Conservation (phyloP, 441 rosid genomes). For the Adansonia gregorii region DNA sequence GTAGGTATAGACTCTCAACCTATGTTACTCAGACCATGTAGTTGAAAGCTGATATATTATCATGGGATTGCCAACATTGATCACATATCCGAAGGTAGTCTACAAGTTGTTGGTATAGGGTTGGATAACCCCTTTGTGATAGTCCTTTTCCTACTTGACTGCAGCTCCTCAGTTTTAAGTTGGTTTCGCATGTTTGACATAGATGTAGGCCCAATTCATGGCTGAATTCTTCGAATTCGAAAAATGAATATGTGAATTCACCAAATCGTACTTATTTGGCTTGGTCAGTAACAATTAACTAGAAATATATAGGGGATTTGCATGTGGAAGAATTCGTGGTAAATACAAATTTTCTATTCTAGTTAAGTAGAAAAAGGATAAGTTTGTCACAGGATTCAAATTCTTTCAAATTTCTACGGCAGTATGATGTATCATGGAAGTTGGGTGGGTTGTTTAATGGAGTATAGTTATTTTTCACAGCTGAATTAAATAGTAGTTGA, state of each 20-base stretch:
- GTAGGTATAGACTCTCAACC: too few relatives aligned
- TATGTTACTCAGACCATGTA: too few relatives aligned
- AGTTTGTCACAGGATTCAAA: background rate
- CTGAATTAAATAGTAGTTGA: slow-evolving; percentile 1
- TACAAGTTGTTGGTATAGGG: background rate
- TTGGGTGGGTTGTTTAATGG: background rate
- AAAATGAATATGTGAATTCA: too few relatives aligned
- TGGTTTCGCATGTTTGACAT: background rate
- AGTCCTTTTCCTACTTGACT: background rate
- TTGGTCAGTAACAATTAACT: too few relatives aligned
- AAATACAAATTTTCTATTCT: background rate
- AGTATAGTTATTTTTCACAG: background rate
- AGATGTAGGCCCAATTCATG: background rate
- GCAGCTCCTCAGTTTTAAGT: background rate
- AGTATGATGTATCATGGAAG: background rate
- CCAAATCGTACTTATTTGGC: too few relatives aligned
- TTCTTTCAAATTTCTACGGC: background rate
- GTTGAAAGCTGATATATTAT: too few relatives aligned
- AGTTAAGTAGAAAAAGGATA: background rate
- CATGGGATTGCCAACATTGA: too few relatives aligned
- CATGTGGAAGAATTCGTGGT: too few relatives aligned
- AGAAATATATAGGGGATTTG: too few relatives aligned
- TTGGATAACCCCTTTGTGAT: background rate
- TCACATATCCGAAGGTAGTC: background rate
- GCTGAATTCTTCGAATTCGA: too few relatives aligned